phyloP scores from a whole-genome alignment of 768 basidiomycete species.

The Trichaptum fuscoviolaceum region DNA sequence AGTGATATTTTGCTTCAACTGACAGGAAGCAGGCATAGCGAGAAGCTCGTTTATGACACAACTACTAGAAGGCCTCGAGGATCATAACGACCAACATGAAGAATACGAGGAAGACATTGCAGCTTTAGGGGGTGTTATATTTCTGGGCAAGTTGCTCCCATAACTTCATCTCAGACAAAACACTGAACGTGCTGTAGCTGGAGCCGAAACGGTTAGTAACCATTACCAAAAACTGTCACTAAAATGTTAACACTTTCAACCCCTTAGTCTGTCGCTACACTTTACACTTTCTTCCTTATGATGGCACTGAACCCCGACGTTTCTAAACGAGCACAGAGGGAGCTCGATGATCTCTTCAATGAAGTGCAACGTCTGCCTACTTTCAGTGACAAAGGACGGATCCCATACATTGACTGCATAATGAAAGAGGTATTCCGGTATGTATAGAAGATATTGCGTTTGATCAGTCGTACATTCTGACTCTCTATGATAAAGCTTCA shows the following conservation, averaged over 20 bases:
- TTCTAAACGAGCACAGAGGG: slow-evolving; percentile 27
- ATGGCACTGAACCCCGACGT: slow-evolving; percentile 27
- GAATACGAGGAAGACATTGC: neutral
- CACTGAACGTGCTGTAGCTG: slow-evolving; percentile 10
- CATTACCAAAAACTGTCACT: neutral
- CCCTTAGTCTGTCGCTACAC: slow-evolving; percentile 20
- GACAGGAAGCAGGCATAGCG: neutral
- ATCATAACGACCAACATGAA: neutral
- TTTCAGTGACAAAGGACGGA: slow-evolving; percentile 21
- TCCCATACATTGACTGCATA: slow-evolving; percentile 16
- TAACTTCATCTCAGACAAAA: slow-evolving; percentile 8
- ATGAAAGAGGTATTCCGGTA: slow-evolving; percentile 9
- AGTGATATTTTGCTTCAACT: neutral
- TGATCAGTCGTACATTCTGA: neutral
- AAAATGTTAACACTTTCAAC: neutral
- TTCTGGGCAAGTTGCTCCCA: neutral
- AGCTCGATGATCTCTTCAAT: slow-evolving; percentile 30
- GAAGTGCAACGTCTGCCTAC: slow-evolving; percentile 25
- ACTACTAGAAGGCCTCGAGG: neutral
- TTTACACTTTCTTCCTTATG: slow-evolving; percentile 27
- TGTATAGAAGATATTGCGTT: neutral
- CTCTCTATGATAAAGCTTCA: neutral
- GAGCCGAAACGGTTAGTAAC: slow-evolving; percentile 16
- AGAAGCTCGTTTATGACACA: neutral
- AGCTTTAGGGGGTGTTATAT: neutral